These are phyloP conservation scores for Blastobotrys elegans DNA, from an alignment of 1,139 yeast genomes.

Conservation along the genomic window DNA sequence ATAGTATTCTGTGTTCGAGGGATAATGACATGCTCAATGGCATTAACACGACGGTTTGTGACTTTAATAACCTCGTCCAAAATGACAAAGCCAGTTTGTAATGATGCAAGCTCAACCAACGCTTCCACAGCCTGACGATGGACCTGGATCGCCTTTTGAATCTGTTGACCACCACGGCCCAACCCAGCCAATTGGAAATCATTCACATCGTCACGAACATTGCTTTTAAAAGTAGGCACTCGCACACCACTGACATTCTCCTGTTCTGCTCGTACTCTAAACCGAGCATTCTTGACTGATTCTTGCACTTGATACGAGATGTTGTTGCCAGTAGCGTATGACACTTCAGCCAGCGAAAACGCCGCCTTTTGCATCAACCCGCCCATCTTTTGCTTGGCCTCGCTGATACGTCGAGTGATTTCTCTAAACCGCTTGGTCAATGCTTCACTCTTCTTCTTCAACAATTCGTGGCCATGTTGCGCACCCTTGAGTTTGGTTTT, in stretches of 20 bases:
- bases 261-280: constrained; percentile 85
- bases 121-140: constrained; percentile 96
- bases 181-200: constrained; percentile 95
- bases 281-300: constrained; percentile 79
- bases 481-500: constrained; percentile 96
- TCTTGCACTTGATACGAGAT: constrained; percentile 95
- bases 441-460: constrained; percentile 96
- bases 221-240: constrained; percentile 87
- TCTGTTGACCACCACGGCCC: constrained; percentile 98
- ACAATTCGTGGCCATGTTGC: constrained; percentile 87
- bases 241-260: constrained; percentile 96
- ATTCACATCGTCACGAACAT: constrained; percentile 74
- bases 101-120: constrained; percentile 87
- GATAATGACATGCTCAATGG: constrained; percentile 96
- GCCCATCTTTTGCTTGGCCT: constrained; percentile 96
- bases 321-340: constrained; percentile 94
- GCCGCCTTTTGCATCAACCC: constrained; percentile 97
- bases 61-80: constrained; percentile 97
- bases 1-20: constrained; percentile 98
- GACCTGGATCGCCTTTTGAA: constrained; percentile 87
- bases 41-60: constrained; percentile 96
- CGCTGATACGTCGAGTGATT: constrained; percentile 89
- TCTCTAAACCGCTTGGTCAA: constrained; percentile 94
- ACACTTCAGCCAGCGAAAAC: constrained; percentile 92
- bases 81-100: constrained; percentile 87